These are phyloP conservation scores for Funneliformis geosporum DNA, from an alignment of 192 early-diverging fungal genomes.

Conservation along the genomic window DNA sequence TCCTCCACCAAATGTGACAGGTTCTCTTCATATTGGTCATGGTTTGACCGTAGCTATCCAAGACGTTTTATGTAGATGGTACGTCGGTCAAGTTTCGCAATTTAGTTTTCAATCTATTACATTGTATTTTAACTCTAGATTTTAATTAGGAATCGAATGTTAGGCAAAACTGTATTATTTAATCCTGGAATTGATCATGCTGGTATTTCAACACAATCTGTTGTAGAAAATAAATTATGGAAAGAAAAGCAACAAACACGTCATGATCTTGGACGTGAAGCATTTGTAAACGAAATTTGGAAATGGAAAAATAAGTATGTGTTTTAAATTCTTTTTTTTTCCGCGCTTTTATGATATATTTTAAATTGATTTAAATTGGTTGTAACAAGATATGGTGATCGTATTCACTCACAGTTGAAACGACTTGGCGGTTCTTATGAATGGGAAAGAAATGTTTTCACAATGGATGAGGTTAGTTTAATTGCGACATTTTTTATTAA, in stretches of 20 bases:
- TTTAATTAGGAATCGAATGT: slow-evolving; percentile 82
- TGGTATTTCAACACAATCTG: slow-evolving; percentile 94
- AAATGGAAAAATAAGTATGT: slow-evolving; percentile 91
- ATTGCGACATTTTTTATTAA: background rate
- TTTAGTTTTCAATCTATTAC: background rate
- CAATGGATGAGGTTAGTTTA: slow-evolving; percentile 72
- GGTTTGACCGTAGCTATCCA: slow-evolving; percentile 93
- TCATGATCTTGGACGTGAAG: slow-evolving; percentile 91
- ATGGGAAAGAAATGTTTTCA: slow-evolving; percentile 91
- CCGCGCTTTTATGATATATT: background rate
- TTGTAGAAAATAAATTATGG: slow-evolving; percentile 96
- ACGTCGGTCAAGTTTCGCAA: background rate
- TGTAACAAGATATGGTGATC: slow-evolving; percentile 45
- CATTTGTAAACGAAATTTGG: slow-evolving; percentile 87
- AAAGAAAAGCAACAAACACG: slow-evolving; percentile 80
- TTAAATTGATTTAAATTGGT: background rate
- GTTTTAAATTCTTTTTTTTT: background rate
- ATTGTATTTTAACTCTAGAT: background rate
- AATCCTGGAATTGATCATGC: slow-evolving; percentile 97
- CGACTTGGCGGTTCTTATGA: slow-evolving; percentile 92
- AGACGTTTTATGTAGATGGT: slow-evolving; percentile 92
- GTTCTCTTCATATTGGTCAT: slow-evolving; percentile 94
- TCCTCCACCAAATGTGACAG: slow-evolving; percentile 99
- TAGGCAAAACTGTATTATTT: slow-evolving; percentile 91
- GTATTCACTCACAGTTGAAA: slow-evolving; percentile 87